Evolutionary conservation across 257 asterid species (phyloP), one percentile per base, ranked within the genome.

Genomic region (Nicotiana sylvestris): DNA sequence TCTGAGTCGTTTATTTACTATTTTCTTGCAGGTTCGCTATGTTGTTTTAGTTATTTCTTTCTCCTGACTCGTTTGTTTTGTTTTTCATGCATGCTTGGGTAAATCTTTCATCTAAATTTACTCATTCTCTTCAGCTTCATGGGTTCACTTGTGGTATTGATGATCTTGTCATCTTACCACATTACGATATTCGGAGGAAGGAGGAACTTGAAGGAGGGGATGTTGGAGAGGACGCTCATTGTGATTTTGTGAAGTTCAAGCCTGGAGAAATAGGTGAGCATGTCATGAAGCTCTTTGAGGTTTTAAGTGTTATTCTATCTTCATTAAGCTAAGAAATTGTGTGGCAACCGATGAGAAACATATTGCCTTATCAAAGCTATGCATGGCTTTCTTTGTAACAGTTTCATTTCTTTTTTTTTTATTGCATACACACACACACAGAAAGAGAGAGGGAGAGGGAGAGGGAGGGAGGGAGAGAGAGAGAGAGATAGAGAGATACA

Each of bases 131-230:
- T 84, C 90, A 96, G 99, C 76, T 82, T 83, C 96, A 94, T 86
- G 99, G 99, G 64, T 96, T 96, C 94, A 96, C 98, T 18, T 96
- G 99, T 87, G 99, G 98, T 83, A 51, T 94, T 27, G 99, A 93
- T 83, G 99, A 96, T 92, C 98, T 96, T 82, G 90, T 94, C 66
- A 96, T 96, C 82, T 90, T 90, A 81, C 98, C 98, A 16, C 69
- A 90, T 80, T 90, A 84, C 21, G 99, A 96, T 88, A 74, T 69
- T 78, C 88, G 87, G 87, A 90, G 98, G 91, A 92, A 94, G 91
- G 97, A 90, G 74, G 89, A 90, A 81, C 99, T 96, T 81, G 99
- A 96, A 90, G 93, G 92, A 18, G 93, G 91, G 78, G 99, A 96
- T 87, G 98, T 91, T 72, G 99, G 99, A 49, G 95, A 92, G 88